Evolutionary conservation across 2,329 filamentous ascomycete species (phyloP), one percentile per base, ranked within the genome.

Genomic region (Monosporascus ibericus): DNA sequence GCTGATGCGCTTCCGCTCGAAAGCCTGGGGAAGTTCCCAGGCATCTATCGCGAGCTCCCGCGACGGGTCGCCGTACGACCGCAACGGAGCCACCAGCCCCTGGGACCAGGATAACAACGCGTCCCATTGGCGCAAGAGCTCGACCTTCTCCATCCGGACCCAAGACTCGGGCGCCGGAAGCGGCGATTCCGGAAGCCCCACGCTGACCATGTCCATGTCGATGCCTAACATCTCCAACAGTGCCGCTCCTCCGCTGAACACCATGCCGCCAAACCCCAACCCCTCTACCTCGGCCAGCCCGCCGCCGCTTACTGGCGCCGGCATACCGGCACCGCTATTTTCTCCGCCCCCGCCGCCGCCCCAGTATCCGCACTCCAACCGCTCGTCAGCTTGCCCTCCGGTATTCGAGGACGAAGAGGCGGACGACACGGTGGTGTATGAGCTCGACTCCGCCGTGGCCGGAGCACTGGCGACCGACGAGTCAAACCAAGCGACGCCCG

Each of bases 21-120:
- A 81, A 48, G 86, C 90, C 0, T 96, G 89, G 81, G 90, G 90
- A 24, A 87, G 88, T 5, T 94, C 89, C 52, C 87, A 90, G 62
- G 84, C 79, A 1, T 92, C 88, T 61, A 70, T 91, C 6, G 76
- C 76, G 49, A 87, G 81, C 57, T 82, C 79, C 42, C 70, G 77
- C 20, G 68, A 69, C 15, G 65, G 63, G 15, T 66, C 64, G 34
- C 62, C 60, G 5, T 65, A 62, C 39, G 65, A 68, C 52, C 75
- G 71, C 1, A 79, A 80, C 24, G 72, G 70, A 48, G 70, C 74
- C 2, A 68, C 65, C 18, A 78, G 74, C 17, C 78, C 78, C 0
- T 70, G 68, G 65, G 61, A 62, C 20, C 69, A 67, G 48, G 68
- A 67, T 15, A 58, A 54, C 11, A 34, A 34, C 30, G 30, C 30